Percentiles rank a stretch among this genome's conserved stretches.
phyloP scores from a whole-genome alignment of 331 rosid species.

The Rosa hybrid region DNA sequence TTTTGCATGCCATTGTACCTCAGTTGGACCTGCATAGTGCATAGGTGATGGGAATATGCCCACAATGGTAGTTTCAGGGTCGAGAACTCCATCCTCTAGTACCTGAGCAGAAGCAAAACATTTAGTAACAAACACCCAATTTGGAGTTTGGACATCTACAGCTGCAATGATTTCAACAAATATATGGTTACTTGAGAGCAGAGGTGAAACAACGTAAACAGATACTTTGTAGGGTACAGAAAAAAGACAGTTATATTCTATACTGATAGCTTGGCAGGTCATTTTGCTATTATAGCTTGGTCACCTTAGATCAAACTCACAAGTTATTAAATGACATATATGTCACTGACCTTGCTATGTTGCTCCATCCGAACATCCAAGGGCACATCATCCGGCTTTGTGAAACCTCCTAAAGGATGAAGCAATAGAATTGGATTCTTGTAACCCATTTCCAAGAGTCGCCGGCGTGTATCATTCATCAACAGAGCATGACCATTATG shows the following conservation, averaged over 20 bases:
- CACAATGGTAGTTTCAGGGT: slow-evolving; percentile 87
- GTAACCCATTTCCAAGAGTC: slow-evolving; percentile 92
- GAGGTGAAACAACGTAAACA: background rate
- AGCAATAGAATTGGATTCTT: slow-evolving; percentile 88
- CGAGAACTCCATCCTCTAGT: slow-evolving; percentile 92
- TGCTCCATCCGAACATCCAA: slow-evolving; percentile 99
- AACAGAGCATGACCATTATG: slow-evolving; percentile 96
- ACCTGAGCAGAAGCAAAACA: slow-evolving; percentile 54
- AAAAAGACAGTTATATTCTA: background rate
- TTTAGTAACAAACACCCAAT: slow-evolving; percentile 12
- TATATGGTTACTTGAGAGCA: background rate
- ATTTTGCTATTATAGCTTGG: background rate
- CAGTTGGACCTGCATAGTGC: slow-evolving; percentile 99
- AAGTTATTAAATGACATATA: background rate
- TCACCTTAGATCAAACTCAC: background rate
- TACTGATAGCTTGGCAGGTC: background rate
- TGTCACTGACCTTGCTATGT: slow-evolving; percentile 82
- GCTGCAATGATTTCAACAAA: background rate
- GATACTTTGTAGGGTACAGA: background rate
- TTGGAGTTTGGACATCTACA: background rate
- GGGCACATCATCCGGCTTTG: slow-evolving; percentile 92
- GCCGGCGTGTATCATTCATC: slow-evolving; percentile 88
- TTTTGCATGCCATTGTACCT: slow-evolving; percentile 99
- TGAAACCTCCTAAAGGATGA: slow-evolving; percentile 98
- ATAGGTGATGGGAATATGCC: slow-evolving; percentile 97